Percentiles rank a stretch among this genome's conserved stretches.
Conservation (phyloP, 169 alveolate species). For the Prorocentrum cordatum region DNA sequence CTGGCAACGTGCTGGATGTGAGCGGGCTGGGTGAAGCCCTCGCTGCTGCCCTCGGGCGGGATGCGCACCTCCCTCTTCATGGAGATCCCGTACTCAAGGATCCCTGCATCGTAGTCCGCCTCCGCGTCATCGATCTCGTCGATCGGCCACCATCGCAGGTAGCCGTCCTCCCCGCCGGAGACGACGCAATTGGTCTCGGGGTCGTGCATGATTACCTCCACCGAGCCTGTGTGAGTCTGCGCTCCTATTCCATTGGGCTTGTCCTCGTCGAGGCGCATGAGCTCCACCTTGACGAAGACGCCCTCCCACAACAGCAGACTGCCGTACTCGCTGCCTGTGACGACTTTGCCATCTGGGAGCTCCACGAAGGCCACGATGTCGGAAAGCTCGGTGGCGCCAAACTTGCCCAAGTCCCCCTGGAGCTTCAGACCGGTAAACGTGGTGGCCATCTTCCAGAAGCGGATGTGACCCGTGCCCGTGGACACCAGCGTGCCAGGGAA, state of each 20-base stretch:
- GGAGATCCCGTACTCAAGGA: slow-evolving; percentile 36
- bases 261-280: slow-evolving; percentile 28
- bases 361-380: slow-evolving; percentile 83
- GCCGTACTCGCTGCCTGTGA: slow-evolving; percentile 83
- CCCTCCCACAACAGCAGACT: slow-evolving; percentile 89
- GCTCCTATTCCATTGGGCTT: not conserved
- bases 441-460: slow-evolving; percentile 90
- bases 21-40: slow-evolving; percentile 14
- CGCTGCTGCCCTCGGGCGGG: not conserved
- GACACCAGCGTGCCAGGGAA: slow-evolving; percentile 76
- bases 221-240: too few species aligned
- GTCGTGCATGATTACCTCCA: too few species aligned
- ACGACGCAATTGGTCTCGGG: slow-evolving; percentile 50
- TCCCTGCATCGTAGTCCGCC: slow-evolving; percentile 78
- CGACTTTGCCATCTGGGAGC: slow-evolving; percentile 87
- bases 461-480: slow-evolving; percentile 86
- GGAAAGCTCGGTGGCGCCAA: slow-evolving; percentile 85
- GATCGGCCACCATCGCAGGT: slow-evolving; percentile 83
- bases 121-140: slow-evolving; percentile 81
- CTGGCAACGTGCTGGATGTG: slow-evolving; percentile 50
- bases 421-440: slow-evolving; percentile 88
- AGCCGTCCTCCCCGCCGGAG: slow-evolving; percentile 84
- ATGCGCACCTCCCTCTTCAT: slow-evolving; percentile 37
- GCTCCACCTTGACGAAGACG: slow-evolving; percentile 77
- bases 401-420: slow-evolving; percentile 84